These are phyloP conservation scores for Cotoneaster glaucophyllus DNA, from an alignment of 306 rosid species.

Conservation along the genomic window DNA sequence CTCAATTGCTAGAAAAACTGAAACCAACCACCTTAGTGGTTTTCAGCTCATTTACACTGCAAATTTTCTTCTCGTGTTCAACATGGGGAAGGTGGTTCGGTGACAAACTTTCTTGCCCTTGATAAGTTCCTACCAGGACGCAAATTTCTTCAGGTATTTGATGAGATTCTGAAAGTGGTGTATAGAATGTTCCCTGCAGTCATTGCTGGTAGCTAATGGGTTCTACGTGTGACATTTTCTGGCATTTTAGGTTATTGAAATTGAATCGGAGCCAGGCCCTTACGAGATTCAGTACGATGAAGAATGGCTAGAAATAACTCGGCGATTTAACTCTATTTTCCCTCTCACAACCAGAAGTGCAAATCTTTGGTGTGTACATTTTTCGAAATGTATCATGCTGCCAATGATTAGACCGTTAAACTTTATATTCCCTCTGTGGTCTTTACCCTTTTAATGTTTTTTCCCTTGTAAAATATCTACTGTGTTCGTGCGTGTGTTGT, in stretches of 20 bases:
- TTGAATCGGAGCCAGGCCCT: conserved; percentile 78
- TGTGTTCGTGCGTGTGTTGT: conserved; percentile 10
- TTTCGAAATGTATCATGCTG: conserved; percentile 1
- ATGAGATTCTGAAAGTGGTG: neutral
- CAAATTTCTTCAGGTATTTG: conserved; percentile 76
- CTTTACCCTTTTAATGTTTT: neutral
- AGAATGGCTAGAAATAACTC: conserved; percentile 91
- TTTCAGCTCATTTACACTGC: conserved; percentile 95
- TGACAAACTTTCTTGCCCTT: conserved; percentile 91
- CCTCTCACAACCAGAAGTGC: conserved; percentile 55
- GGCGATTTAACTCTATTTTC: conserved; percentile 64
- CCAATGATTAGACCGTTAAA: neutral
- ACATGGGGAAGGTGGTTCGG: conserved; percentile 78
- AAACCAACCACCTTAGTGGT: conserved; percentile 91
- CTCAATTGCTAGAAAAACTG: conserved; percentile 72
- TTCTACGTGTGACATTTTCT: conserved; percentile 15
- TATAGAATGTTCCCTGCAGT: conserved; percentile 9
- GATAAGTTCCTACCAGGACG: conserved; percentile 79
- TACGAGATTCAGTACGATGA: conserved; percentile 81
- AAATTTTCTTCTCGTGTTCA: conserved; percentile 93
- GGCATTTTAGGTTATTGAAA: conserved; percentile 56
- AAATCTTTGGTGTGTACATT: conserved; percentile 53
- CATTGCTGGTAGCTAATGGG: conserved; percentile 11
- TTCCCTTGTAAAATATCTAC: neutral
- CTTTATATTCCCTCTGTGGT: neutral